A percentile compares a stretch with the other conserved stretches of the same genome.
These are phyloP conservation scores for Eimeria tenella DNA, from an alignment of 169 alveolate genomes.

Conservation along the genomic window DNA sequence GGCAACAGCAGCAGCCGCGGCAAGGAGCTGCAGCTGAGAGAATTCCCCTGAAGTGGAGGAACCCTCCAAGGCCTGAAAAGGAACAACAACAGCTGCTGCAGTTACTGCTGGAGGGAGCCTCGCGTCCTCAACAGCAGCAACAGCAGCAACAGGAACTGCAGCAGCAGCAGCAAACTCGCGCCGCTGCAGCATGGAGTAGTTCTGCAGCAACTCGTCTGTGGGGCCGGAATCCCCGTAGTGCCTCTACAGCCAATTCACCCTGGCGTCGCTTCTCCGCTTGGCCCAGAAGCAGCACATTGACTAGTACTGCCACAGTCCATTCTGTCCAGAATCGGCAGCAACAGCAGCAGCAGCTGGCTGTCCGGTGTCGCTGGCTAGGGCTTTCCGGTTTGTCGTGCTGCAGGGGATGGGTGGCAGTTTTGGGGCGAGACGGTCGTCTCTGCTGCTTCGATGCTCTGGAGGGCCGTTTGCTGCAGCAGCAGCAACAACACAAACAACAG, in stretches of 20 bases:
- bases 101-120: conserved; percentile 22
- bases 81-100: conserved; percentile 40
- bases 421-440: conserved; percentile 54
- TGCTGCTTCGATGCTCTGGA: conserved; percentile 22
- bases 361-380: conserved; percentile 62
- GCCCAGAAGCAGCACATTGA: conserved; percentile 5
- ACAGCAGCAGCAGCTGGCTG: conserved; percentile 65
- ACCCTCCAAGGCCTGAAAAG: conserved; percentile 41
- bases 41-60: background rate
- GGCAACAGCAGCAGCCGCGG: conserved; percentile 33
- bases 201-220: conserved; percentile 29
- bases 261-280: conserved; percentile 50
- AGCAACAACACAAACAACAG: conserved; percentile 12
- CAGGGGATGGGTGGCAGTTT: conserved; percentile 53
- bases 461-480: conserved; percentile 47
- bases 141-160: conserved; percentile 38
- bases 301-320: background rate
- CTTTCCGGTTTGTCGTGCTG: conserved; percentile 21
- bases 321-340: conserved; percentile 22
- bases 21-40: conserved; percentile 30
- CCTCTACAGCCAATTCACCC: conserved; percentile 31
- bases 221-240: conserved; percentile 43
- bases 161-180: background rate
- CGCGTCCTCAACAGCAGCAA: conserved; percentile 28
- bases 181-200: conserved; percentile 10